A percentile compares a stretch with the other conserved stretches of the same genome.
Conservation (phyloP, 139 green algal species). For the Pleodorina starrii region DNA sequence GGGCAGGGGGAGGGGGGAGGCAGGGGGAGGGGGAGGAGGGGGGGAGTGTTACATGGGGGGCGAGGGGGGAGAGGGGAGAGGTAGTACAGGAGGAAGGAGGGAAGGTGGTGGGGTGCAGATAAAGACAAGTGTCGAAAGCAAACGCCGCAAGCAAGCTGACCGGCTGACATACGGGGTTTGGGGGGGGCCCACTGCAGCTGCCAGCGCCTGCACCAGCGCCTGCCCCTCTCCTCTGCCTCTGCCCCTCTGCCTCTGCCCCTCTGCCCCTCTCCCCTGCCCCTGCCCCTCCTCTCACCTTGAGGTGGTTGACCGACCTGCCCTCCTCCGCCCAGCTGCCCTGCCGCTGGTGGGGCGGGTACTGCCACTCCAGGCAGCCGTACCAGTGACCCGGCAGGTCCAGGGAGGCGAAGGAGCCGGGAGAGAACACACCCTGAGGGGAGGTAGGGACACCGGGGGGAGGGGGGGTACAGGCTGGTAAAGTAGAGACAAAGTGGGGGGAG, state of each 20-base stretch:
- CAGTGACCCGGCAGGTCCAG: constrained; percentile 85
- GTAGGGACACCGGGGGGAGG: neutral
- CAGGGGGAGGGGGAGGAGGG: too few relatives aligned
- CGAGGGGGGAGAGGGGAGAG: too few relatives aligned
- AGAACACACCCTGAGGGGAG: constrained; percentile 79
- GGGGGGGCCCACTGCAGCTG: too few relatives aligned
- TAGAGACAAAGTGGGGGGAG: neutral
- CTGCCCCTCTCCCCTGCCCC: neutral
- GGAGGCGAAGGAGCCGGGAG: constrained; percentile 68
- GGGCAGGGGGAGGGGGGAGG: neutral
- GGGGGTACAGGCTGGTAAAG: neutral
- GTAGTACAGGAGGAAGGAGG: too few relatives aligned
- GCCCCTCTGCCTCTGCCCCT: neutral
- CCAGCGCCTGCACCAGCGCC: too few relatives aligned
- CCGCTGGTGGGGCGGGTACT: constrained; percentile 87
- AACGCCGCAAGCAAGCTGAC: too few relatives aligned
- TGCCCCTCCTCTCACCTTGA: constrained; percentile 72
- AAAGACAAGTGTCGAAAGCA: too few relatives aligned
- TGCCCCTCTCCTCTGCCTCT: too few relatives aligned
- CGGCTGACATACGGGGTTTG: too few relatives aligned
- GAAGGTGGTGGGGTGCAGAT: too few relatives aligned
- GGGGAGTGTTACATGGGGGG: too few relatives aligned
- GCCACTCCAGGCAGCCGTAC: constrained; percentile 90
- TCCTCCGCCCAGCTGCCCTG: constrained; percentile 88
- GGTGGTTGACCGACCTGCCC: constrained; percentile 85